These are phyloP conservation scores for Cladobotryum mycophilum DNA, from an alignment of 2,329 filamentous ascomycete genomes.

Conservation along the genomic window DNA sequence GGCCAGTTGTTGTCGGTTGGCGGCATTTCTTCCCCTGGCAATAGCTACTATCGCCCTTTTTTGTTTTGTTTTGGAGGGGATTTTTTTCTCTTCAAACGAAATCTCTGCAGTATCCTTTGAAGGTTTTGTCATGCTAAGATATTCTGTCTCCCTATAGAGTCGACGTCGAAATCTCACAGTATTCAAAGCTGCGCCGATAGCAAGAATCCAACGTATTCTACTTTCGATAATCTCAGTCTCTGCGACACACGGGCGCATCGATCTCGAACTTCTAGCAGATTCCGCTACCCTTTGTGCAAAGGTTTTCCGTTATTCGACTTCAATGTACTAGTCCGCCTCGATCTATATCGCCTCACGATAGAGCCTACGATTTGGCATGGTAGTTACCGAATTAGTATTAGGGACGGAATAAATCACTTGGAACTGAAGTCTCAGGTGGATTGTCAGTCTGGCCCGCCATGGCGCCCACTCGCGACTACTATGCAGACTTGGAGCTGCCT, in stretches of 20 bases:
- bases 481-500: slow-evolving; percentile 72
- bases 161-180: background rate
- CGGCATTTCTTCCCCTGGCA: background rate
- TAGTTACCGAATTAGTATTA: slow-evolving; percentile 5
- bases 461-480: slow-evolving; percentile 63
- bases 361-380: slow-evolving; percentile 11
- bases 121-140: background rate
- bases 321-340: too few relatives aligned
- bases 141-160: background rate
- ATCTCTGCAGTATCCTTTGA: background rate
- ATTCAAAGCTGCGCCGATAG: background rate
- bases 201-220: too few relatives aligned
- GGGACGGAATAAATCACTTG: slow-evolving; percentile 1
- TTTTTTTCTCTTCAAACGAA: background rate
- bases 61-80: too few relatives aligned
- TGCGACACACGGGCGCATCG: background rate
- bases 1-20: background rate
- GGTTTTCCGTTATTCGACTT: too few relatives aligned
- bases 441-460: slow-evolving; percentile 19
- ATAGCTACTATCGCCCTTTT: background rate
- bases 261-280: too few relatives aligned
- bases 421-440: background rate
- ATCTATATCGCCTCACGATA: background rate
- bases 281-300: too few relatives aligned
- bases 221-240: background rate